Base-by-base conservation (phyloP, 2,329 filamentous ascomycete genomes). In the Raffaelea arxii region DNA sequence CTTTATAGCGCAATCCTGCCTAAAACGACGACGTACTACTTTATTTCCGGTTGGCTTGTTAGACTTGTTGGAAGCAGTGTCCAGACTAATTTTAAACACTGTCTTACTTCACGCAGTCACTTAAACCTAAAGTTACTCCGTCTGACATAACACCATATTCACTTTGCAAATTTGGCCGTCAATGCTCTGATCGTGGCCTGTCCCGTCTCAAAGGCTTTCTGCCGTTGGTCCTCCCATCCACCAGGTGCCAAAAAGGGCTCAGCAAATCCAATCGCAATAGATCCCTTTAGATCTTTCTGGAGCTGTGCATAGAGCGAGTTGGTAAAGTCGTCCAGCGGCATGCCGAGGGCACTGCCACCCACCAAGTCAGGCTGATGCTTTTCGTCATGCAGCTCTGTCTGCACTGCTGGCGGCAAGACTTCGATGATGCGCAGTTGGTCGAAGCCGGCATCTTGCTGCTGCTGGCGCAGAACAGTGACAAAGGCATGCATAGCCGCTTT, bases 401-500 rank as follows among this genome's bases (percentile, higher is more conserved):
- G 55, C 44, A 65, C 57, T 6, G 62, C 57, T 22, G 61, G 61
- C 47, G 70, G 68, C 37, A 66, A 67, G 12, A 73, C 54, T 53
- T 75, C 69, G 32, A 72, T 60, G 2, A 74, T 56, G 10, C 54
- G 56, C 25, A 58, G 51, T 10, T 27, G 4, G 30, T 62, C 61
- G 23, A 66, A 56, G 5, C 58, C 58, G 10, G 57, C 62, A 25
- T 60, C 56, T 16, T 58, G 51, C 22, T 74, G 60, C 55, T 74
- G 68, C 48, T 71, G 65, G 6, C 69, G 64, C n/a, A 74, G 51
- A 25, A 58, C 65, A 23, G 68, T 60, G 18, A 67, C 58, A 48
- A 68, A 74, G 3, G 59, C 56, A 51, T 71, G 68, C 47, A 75
- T 57, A 2, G 71, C 71, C 0, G 69, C 68, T 56, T 75, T 74